Conservation (phyloP, 2,329 filamentous ascomycete genomes). For the Alternaria ethzedia region DNA sequence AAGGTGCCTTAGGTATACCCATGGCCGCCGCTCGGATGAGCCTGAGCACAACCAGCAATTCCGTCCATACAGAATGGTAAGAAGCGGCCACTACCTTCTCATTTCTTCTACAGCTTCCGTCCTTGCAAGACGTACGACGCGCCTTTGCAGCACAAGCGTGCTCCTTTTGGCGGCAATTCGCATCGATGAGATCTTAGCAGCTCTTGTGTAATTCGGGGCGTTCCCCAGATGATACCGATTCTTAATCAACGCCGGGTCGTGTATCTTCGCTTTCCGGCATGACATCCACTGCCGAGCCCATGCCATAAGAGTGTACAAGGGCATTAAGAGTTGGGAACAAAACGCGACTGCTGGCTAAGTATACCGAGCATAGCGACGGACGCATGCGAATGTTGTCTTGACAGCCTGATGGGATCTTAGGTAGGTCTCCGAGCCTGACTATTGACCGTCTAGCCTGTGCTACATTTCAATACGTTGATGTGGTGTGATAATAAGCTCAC, state of each 20-base stretch:
- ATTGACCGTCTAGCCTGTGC: not conserved
- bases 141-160: not conserved
- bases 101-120: not conserved
- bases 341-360: not conserved
- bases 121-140: not conserved
- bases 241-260: not conserved
- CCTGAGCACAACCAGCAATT: not conserved
- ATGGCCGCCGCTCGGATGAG: not conserved
- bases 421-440: not conserved
- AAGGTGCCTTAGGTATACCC: not conserved
- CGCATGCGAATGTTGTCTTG: not conserved
- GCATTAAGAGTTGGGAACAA: not conserved
- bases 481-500: conserved; percentile 3
- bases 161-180: not conserved
- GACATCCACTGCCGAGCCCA: not conserved
- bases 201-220: not conserved
- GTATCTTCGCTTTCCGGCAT: not conserved
- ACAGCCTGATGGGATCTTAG: not conserved
- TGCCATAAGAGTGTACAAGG: too few species aligned
- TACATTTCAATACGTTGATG: conserved; percentile 1
- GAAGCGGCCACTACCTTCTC: not conserved
- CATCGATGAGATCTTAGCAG: not conserved
- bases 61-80: not conserved
- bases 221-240: not conserved
- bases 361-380: not conserved